Conservation (phyloP, 805 yeast genomes). For the Metschnikowia dekortorum region DNA sequence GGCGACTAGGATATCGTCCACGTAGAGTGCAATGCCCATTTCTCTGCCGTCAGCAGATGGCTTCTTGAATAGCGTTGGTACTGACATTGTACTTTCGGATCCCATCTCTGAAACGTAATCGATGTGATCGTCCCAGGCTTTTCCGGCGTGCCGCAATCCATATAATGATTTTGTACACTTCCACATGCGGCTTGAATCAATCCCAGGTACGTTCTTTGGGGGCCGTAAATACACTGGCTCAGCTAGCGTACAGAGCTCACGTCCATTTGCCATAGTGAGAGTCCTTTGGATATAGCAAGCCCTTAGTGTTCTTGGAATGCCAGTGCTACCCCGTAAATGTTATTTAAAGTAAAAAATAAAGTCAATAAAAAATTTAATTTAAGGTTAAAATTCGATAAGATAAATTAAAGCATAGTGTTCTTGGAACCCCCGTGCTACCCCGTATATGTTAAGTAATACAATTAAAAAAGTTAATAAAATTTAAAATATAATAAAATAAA, state of each 20-base stretch:
- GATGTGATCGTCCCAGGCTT: not conserved
- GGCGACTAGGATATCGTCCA: not conserved
- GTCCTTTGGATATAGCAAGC: not conserved
- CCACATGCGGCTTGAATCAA: not conserved
- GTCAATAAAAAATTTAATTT: too few relatives aligned
- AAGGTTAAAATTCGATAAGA: too few relatives aligned
- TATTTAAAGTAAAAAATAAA: too few relatives aligned
- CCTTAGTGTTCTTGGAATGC: not conserved
- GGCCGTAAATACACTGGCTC: slow-evolving; percentile 2
- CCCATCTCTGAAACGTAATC: not conserved
- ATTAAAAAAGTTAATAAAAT: too few relatives aligned
- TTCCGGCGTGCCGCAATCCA: not conserved
- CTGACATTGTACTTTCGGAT: not conserved
- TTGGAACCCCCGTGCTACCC: too few relatives aligned
- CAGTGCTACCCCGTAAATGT: too few relatives aligned
- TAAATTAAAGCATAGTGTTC: too few relatives aligned
- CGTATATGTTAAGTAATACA: too few relatives aligned
- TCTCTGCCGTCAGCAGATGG: not conserved
- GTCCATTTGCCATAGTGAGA: slow-evolving; percentile 1
- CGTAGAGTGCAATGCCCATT: not conserved
- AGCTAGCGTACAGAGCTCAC: slow-evolving; percentile 1
- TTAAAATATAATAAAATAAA: too few relatives aligned
- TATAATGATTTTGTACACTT: not conserved
- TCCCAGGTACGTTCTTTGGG: slow-evolving; percentile 1
- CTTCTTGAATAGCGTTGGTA: not conserved